Conservation (phyloP, 176 grass and related monocot genomes). For the Dactylis glomerata region DNA sequence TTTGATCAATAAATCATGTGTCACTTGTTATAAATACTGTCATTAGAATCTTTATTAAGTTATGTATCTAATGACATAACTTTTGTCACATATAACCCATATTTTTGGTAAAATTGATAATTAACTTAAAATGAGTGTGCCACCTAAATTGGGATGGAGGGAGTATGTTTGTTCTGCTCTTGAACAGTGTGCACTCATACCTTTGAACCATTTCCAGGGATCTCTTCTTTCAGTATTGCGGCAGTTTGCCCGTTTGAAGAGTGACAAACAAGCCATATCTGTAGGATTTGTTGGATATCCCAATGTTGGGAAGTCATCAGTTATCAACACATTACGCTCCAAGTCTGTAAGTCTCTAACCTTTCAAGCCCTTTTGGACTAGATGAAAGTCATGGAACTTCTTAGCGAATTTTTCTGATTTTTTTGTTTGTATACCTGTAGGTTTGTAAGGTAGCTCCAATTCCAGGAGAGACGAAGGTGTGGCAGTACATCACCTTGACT, state of each 20-base stretch:
- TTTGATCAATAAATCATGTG: no score
- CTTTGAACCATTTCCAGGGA: slow-evolving; percentile 40
- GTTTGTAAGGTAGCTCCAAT: slow-evolving; percentile 95
- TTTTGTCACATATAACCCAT: no score
- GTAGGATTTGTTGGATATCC: slow-evolving; percentile 97
- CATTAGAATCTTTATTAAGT: no score
- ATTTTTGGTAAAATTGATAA: no score
- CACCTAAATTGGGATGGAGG: no score
- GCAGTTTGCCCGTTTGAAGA: slow-evolving; percentile 92
- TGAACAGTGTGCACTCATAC: neutral
- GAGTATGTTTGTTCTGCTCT: neutral
- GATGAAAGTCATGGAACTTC: neutral
- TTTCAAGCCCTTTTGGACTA: neutral
- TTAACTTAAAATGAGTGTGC: no score
- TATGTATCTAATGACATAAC: no score
- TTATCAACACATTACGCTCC: slow-evolving; percentile 91
- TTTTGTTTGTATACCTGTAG: slow-evolving; percentile 35
- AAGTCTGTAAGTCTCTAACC: slow-evolving; percentile 68
- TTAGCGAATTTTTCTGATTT: neutral
- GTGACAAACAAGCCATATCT: slow-evolving; percentile 93
- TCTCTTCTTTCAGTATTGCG: slow-evolving; percentile 90
- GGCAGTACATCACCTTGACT: slow-evolving; percentile 98
- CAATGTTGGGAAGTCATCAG: slow-evolving; percentile 96
- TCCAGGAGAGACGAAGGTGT: slow-evolving; percentile 94
- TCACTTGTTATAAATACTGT: no score